Base-by-base conservation (phyloP, 257 asterid species). In the Nicotiana otophora region DNA sequence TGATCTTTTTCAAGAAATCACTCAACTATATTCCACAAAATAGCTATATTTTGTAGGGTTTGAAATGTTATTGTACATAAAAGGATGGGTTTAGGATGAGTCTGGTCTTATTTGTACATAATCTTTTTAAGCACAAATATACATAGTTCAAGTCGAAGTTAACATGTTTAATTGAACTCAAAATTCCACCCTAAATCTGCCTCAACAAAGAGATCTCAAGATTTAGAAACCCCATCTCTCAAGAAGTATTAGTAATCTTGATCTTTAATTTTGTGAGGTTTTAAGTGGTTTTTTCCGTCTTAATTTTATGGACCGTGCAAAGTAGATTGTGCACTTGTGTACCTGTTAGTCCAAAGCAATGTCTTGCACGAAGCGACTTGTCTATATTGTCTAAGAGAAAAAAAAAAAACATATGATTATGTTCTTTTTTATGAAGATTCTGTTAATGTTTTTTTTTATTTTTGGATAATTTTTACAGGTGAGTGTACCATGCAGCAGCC, bases 401-500 rank as follows among this genome's bases (percentile, higher is more conserved):
- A 2, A 42, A 2, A 42, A 36, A 42, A 42, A 42, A 42, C 51
- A 42, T 42, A 42, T 42, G 12, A 42, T 42, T 42, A 9, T 42
- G 12, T 42, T 20, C 7, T 64, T 70, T 79, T 46, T 63, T 82
- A 0, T 3, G 9, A 34, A 10, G 10, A 1, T 53, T 14, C 10
- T 12, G 2, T 69, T 78, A 78, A 57, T 57, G 62, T 15, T 16
- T 10, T 1, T n/a, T 61, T 8, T 19, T 57, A 1, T 53, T 9
- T 3, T 9, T 3, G 1, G 2, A 51, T 30, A 34, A 78, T 20
- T 86, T 16, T 61, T 57, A 83, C 89, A 94, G 98, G 98, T 94
- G 85, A 92, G 97, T 86, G 98, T 94, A 78, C 98, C 98, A 90
- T 92, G 97, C 95, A 92, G 89, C 64, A 92, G 89, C 89, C 85